Base-by-base conservation (phyloP, 495 filamentous ascomycete genomes). In the Aspergillus asperescens region DNA sequence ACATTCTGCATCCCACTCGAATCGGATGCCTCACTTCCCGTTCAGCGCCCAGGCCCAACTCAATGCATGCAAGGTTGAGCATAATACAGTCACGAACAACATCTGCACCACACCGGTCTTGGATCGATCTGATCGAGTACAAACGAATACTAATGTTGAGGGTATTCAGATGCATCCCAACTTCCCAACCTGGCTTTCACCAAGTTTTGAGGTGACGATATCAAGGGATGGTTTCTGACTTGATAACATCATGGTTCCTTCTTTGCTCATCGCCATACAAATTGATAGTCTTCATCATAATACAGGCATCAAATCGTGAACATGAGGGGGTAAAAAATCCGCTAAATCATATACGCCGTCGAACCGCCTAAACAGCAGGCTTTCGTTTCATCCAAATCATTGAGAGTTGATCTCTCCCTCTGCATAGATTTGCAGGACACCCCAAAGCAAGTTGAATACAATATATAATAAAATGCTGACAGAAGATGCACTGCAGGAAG, bases 261-360 rank as follows among this genome's bases (percentile, higher is more conserved):
- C 29, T 4, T 13, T 16, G 27, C 43, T 9, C 8, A 13, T 22
- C 7, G 8, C 9, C 15, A 13, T 20, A 1, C 43, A 22, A 18
- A 22, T 22, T 8, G 28, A 49, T 16, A 1, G 7, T 29, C n/a
- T 44, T 25, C 20, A 13, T 39, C 45, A 49, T 49, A 28, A 28
- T 49, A 49, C 46, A 48, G 22, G 45, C 12, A 28, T 39, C 31
- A 49, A 28, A 19, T 49, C 31, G 12, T 49, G 20, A 39, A 39
- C 22, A 48, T 37, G 9, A 35, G 5, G 27, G 6, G 13, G 12
- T 22, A 24, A 20, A 5, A 35, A 24, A 25, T 23, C 5, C 28
- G 29, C 19, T 23, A 47, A 47, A 15, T 35, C 44, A 46, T 32
- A 46, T 16, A 34, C n/a, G 42, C 25, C 10, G 25, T 12, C n/a